Percentiles rank a stretch among this genome's conserved stretches.
phyloP scores from a whole-genome alignment of 768 basidiomycete species.

The Tulasnella sp. region DNA sequence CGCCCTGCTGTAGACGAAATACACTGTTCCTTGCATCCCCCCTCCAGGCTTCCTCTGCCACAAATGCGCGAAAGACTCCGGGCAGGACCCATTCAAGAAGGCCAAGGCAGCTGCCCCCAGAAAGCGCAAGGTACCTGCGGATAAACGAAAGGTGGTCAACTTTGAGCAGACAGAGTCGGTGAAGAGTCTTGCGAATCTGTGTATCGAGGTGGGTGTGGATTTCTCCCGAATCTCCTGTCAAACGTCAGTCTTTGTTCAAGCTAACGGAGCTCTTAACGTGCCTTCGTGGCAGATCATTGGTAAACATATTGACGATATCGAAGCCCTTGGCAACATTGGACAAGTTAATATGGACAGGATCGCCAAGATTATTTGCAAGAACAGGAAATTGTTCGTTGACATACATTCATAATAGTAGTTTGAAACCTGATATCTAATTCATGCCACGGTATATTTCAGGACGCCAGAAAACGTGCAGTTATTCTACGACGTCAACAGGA shows the following conservation, averaged over 20 bases:
- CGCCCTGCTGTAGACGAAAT: conserved; percentile 53
- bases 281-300: conserved; percentile 82
- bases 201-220: conserved; percentile 49
- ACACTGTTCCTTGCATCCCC: conserved; percentile 63
- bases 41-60: conserved; percentile 77
- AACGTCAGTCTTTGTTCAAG: neutral
- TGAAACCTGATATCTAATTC: too few species aligned
- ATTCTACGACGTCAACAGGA: conserved; percentile 69
- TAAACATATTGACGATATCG: conserved; percentile 78
- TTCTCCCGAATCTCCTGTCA: neutral
- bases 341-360: conserved; percentile 74
- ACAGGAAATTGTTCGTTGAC: conserved; percentile 60
- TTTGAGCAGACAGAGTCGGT: conserved; percentile 54
- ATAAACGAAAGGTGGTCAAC: conserved; percentile 54
- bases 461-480: conserved; percentile 68
- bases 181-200: conserved; percentile 61
- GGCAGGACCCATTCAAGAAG: conserved; percentile 80
- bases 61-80: conserved; percentile 65
- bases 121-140: conserved; percentile 51
- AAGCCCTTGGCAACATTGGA: conserved; percentile 81
- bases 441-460: too few species aligned
- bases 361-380: conserved; percentile 69
- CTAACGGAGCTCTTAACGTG: conserved; percentile 5
- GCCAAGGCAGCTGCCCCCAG: conserved; percentile 36
- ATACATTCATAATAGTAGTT: conserved; percentile 11